These are phyloP conservation scores for Cryptococcus jaspeensis DNA, from an alignment of 1,284 basidiomycete species.

Conservation along the genomic window DNA sequence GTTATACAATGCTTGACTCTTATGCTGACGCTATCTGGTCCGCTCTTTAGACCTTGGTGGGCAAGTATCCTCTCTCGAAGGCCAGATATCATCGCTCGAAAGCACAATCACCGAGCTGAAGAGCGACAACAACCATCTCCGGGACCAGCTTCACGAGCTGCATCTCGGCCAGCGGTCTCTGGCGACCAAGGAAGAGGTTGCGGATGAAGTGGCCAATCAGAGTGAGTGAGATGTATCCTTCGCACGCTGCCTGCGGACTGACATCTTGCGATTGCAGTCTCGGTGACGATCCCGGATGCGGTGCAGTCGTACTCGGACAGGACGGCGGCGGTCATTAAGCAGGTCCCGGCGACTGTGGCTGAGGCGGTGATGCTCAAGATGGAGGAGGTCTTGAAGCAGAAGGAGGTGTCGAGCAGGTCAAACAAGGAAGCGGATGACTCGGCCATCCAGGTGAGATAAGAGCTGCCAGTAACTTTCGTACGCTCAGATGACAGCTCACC, in stretches of 20 bases:
- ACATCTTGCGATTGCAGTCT: conserved; percentile 9
- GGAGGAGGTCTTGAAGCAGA: background rate
- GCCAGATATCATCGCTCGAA: background rate
- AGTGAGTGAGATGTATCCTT: conserved; percentile 15
- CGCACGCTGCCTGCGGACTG: background rate
- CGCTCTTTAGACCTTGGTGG: too few species aligned
- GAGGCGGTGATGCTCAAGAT: background rate
- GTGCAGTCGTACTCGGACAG: conserved; percentile 10
- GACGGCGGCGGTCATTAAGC: conserved; percentile 2
- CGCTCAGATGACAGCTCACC: background rate
- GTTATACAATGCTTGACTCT: too few species aligned
- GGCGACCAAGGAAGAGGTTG: conserved; percentile 33
- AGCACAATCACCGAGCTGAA: background rate
- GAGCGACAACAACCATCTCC: conserved; percentile 16
- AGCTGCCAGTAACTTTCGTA: too few species aligned
- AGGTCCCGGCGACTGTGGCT: background rate
- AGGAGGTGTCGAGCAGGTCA: conserved; percentile 1
- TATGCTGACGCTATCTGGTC: too few species aligned
- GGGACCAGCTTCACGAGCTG: conserved; percentile 35
- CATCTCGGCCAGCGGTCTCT: conserved; percentile 23
- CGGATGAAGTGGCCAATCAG: conserved; percentile 27
- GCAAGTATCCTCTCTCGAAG: background rate
- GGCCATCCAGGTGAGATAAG: background rate
- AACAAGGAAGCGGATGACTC: background rate
- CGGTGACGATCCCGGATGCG: conserved; percentile 18